Base-by-base conservation (phyloP, 495 filamentous ascomycete genomes). In the Geoglossum glabrum region DNA sequence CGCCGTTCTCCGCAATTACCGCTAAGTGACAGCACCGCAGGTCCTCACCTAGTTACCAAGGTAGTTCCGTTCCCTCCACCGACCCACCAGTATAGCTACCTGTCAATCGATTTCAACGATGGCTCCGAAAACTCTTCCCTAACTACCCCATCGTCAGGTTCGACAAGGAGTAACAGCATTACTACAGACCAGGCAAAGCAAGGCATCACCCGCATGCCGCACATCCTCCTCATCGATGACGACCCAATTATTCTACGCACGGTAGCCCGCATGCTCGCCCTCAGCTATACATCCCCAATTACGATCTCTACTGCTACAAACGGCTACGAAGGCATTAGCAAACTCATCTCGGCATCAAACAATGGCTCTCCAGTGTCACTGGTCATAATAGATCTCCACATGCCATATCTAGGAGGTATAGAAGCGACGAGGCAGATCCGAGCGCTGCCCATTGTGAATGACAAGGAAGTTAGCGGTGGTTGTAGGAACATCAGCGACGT, bases 331-430 rank as follows among this genome's bases (percentile, higher is more conserved):
- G 84, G 82, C n/a, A 70, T 90, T 7, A 79, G 85, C 6, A 62
- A 69, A 19, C 67, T 82, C n/a, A 59, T 60, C 68, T 64, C 56
- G 63, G 61, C 55, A 30, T 73, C 31, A 63, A 72, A 51, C 67
- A 52, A 23, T 26, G 5, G 25, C 11, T 2, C 3, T 26, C 49
- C 49, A 1, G 25, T 86, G 10, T 77, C 78, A 52, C 76, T 88
- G 46, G 78, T 89, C 21, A 70, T 89, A 3, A 87, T 87, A 83
- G 86, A 90, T 63, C 80, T 87, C 54, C 85, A 89, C 63, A 90
- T 90, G 86, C 86, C 86, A 0, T 69, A 89, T 15, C 87, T 88
- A 79, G 81, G 90, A 65, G 86, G 86, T 10, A 75, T 83, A 26
- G 79, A 79, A 21, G 84, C 84, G 58, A 81, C 84, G 19, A 68